Percentiles rank a stretch among this genome's conserved stretches.
Evolutionary conservation across 768 basidiomycete species (phyloP).

Genomic region (Pisolithus microcarpus): DNA sequence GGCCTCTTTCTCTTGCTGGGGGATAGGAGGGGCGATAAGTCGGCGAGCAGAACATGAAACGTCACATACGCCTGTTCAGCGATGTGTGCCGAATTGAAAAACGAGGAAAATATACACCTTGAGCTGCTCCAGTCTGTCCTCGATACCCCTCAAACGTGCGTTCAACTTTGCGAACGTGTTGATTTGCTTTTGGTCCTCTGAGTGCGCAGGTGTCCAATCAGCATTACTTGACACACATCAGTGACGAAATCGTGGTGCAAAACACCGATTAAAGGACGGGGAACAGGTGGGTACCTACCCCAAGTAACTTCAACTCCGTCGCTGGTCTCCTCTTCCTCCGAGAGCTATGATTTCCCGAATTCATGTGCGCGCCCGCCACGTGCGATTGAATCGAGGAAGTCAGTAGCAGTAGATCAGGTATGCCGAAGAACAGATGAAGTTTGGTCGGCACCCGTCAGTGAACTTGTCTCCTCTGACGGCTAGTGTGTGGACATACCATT

Average conservation of each 20-base stretch:
- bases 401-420: background rate
- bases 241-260: background rate
- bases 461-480: background rate
- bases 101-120: slow-evolving; percentile 44
- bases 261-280: background rate
- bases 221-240: slow-evolving; percentile 3
- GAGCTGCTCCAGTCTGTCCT: slow-evolving; percentile 63
- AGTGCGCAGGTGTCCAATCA: background rate
- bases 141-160: slow-evolving; percentile 61
- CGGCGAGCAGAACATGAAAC: background rate
- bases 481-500: slow-evolving; percentile 38
- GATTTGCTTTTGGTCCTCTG: slow-evolving; percentile 86
- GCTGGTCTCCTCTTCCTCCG: slow-evolving; percentile 70
- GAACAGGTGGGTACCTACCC: slow-evolving; percentile 42
- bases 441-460: background rate
- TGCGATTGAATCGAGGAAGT: background rate
- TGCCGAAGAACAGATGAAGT: background rate
- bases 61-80: background rate
- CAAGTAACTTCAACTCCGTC: slow-evolving; percentile 76
- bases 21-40: background rate
- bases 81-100: background rate
- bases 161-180: slow-evolving; percentile 90
- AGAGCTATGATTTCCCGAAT: slow-evolving; percentile 38
- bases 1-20: slow-evolving; percentile 89
- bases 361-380: slow-evolving; percentile 1